phyloP scores from a whole-genome alignment of 2,329 filamentous ascomycete species.

The Escovopsis sp. region DNA sequence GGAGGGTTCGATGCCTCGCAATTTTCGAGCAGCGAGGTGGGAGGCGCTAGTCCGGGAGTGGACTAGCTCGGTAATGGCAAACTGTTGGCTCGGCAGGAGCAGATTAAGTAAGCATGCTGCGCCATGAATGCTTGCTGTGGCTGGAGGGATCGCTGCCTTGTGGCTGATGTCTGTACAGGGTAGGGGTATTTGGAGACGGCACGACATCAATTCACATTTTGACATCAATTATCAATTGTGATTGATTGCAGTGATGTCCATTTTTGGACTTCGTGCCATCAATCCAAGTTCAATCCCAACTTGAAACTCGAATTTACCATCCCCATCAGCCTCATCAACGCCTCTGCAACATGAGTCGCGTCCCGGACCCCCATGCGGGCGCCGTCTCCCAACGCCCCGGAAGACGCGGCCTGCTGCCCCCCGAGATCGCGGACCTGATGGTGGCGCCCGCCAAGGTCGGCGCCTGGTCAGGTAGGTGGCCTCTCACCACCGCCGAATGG shows the following conservation, averaged over 20 bases:
- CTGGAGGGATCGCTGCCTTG: too few relatives aligned
- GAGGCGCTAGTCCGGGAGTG: constrained; percentile 20
- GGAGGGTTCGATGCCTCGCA: constrained; percentile 24
- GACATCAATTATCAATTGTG: too few relatives aligned
- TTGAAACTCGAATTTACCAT: too few relatives aligned
- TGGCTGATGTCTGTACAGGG: too few relatives aligned
- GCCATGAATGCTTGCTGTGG: not conserved
- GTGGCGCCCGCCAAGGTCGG: constrained; percentile 43
- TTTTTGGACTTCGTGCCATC: too few relatives aligned
- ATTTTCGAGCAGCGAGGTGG: constrained; percentile 28
- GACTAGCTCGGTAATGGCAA: not conserved
- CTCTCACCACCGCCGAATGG: not conserved
- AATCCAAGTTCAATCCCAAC: too few relatives aligned
- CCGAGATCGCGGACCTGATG: constrained; percentile 30
- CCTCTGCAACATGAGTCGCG: constrained; percentile 1
- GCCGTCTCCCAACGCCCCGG: constrained; percentile 9
- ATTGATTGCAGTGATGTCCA: too few relatives aligned
- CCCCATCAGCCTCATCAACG: not conserved
- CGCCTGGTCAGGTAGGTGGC: constrained; percentile 36
- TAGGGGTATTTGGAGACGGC: too few relatives aligned
- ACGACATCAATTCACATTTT: too few relatives aligned
- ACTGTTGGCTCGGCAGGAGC: too few relatives aligned
- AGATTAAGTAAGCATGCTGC: not conserved
- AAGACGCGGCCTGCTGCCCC: constrained; percentile 24
- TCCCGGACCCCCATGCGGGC: not conserved